Evolutionary conservation across 768 basidiomycete genomes (phyloP).

Genomic region (Trametes punicea): DNA sequence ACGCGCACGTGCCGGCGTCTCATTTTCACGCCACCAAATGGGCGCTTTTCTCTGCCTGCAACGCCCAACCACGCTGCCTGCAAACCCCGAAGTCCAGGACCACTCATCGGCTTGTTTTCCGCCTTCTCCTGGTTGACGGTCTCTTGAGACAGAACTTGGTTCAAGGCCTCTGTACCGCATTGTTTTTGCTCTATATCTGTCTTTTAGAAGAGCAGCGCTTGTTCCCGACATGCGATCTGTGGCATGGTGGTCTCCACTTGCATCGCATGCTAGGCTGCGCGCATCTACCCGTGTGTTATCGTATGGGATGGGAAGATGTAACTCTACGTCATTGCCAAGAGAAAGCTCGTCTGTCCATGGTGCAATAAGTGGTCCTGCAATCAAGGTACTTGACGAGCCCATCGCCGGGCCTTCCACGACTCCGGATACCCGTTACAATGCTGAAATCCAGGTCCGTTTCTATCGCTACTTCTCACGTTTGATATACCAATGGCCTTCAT

Average conservation of each 20-base stretch:
- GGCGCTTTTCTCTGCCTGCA: not conserved
- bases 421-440: not conserved
- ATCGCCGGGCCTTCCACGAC: not conserved
- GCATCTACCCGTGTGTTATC: not conserved
- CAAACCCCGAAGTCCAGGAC: too few relatives aligned
- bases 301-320: not conserved
- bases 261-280: not conserved
- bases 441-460: not conserved
- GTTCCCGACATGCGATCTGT: conserved; percentile 2
- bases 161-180: too few relatives aligned
- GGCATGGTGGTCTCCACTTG: not conserved
- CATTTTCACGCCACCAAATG: not conserved
- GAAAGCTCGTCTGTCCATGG: too few relatives aligned
- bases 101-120: not conserved
- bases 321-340: not conserved
- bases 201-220: too few relatives aligned
- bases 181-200: too few relatives aligned
- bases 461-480: not conserved
- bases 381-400: not conserved
- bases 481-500: not conserved
- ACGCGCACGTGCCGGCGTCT: not conserved
- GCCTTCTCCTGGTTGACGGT: too few relatives aligned
- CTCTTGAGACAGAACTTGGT: too few relatives aligned
- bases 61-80: too few relatives aligned
- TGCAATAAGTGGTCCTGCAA: not conserved